Conservation (phyloP, 495 filamentous ascomycete genomes). For the Cercophora newfieldiana region DNA sequence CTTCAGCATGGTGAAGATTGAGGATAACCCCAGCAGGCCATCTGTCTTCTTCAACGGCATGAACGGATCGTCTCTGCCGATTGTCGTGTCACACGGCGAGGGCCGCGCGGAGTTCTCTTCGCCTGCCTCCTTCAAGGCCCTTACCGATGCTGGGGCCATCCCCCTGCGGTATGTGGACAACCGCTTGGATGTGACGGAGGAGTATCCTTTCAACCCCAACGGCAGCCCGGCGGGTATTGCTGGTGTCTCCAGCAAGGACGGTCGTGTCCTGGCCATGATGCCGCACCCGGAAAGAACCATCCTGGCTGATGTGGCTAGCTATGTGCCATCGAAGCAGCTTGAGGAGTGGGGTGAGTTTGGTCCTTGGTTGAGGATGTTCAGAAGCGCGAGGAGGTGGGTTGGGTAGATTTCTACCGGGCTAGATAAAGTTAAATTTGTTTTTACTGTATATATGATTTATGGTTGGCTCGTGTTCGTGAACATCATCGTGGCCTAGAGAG, state of each 20-base stretch:
- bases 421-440: conserved; percentile 11
- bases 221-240: conserved; percentile 86
- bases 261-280: conserved; percentile 91
- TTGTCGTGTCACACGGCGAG: conserved; percentile 90
- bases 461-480: neutral
- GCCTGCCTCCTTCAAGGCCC: conserved; percentile 50
- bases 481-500: neutral
- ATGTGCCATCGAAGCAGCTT: conserved; percentile 60
- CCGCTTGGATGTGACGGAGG: conserved; percentile 66
- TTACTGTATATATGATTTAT: conserved; percentile 1
- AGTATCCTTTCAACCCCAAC: conserved; percentile 92
- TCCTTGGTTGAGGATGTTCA: conserved; percentile 83
- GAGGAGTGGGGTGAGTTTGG: conserved; percentile 83
- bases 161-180: conserved; percentile 85
- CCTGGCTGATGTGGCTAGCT: conserved; percentile 78
- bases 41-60: conserved; percentile 95
- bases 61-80: conserved; percentile 78
- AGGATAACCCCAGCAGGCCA: conserved; percentile 56
- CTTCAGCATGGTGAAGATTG: conserved; percentile 83
- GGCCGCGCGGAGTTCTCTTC: conserved; percentile 76
- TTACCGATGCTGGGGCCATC: conserved; percentile 63
- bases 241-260: conserved; percentile 75
- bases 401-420: conserved; percentile 44
- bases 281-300: conserved; percentile 95
- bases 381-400: conserved; percentile 81